Evolutionary conservation across 345 rosid genomes (phyloP).

Genomic region (Brassica napus): DNA sequence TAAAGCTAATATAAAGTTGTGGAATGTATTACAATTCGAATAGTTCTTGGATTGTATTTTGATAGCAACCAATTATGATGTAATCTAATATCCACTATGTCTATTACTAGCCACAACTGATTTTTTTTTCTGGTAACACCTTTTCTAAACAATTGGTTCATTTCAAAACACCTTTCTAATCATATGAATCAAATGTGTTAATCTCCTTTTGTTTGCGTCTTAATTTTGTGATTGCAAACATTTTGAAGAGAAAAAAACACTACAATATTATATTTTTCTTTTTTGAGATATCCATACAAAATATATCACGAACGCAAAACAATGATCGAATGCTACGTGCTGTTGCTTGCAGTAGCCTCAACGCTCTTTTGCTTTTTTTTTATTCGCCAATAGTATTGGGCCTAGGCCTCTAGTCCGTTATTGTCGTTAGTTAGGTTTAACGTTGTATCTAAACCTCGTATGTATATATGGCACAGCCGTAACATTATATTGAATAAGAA

Average conservation of each 20-base stretch:
- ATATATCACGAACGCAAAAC: background rate
- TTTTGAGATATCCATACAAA: background rate
- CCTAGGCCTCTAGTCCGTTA: too few relatives aligned
- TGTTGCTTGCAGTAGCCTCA: background rate
- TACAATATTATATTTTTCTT: too few relatives aligned
- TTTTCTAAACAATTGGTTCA: conserved; percentile 19
- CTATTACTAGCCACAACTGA: conserved; percentile 25
- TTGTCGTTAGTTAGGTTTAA: too few relatives aligned
- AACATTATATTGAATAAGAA: too few relatives aligned
- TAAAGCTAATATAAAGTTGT: conserved; percentile 30
- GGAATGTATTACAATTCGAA: conserved; percentile 20
- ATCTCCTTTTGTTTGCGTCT: conserved; percentile 18
- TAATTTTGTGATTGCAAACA: background rate
- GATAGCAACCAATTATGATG: conserved; percentile 22
- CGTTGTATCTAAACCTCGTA: too few relatives aligned
- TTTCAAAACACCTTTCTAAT: background rate
- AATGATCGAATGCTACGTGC: background rate
- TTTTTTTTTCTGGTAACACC: conserved; percentile 16
- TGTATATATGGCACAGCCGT: too few relatives aligned
- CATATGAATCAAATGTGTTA: background rate
- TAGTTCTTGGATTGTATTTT: conserved; percentile 20
- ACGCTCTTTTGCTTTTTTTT: background rate
- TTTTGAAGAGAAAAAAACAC: background rate
- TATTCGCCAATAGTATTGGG: background rate
- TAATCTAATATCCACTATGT: conserved; percentile 23